A percentile compares a stretch with the other conserved stretches of the same genome.
These are phyloP conservation scores for Aureoboletus auriporus DNA, from an alignment of 768 basidiomycete species.

Conservation along the genomic window DNA sequence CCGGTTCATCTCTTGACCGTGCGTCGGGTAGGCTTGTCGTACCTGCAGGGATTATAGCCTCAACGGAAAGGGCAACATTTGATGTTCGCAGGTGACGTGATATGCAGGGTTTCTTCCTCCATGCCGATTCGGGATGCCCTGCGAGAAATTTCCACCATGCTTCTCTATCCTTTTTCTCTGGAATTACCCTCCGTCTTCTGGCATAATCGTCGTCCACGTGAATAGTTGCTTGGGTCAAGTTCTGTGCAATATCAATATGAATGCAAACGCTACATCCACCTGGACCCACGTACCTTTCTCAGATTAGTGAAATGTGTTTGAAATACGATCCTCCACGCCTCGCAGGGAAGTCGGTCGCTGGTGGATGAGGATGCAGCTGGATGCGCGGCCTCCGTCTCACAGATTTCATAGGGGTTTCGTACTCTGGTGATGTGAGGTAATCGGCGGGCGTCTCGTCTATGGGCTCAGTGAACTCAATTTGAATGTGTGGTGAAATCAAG, in stretches of 20 bases:
- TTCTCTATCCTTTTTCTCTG: slow-evolving; percentile 69
- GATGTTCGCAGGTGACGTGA: slow-evolving; percentile 33
- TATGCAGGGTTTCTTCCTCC: slow-evolving; percentile 35
- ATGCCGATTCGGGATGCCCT: slow-evolving; percentile 63
- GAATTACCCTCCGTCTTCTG: slow-evolving; percentile 40
- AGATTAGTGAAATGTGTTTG: slow-evolving; percentile 61
- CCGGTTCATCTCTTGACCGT: slow-evolving; percentile 3
- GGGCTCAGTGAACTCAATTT: slow-evolving; percentile 7
- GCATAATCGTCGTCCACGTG: slow-evolving; percentile 14
- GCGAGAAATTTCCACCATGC: slow-evolving; percentile 77
- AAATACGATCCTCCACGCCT: slow-evolving; percentile 62
- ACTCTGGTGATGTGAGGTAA: slow-evolving; percentile 65
- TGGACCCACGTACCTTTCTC: slow-evolving; percentile 39
- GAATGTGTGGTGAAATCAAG: background rate
- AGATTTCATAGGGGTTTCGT: slow-evolving; percentile 60
- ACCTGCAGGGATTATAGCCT: background rate
- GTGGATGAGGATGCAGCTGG: slow-evolving; percentile 18
- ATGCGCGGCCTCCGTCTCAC: slow-evolving; percentile 25
- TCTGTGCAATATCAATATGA: slow-evolving; percentile 40
- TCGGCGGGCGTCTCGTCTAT: slow-evolving; percentile 65
- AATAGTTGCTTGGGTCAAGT: slow-evolving; percentile 59
- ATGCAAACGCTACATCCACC: background rate
- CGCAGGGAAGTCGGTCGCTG: slow-evolving; percentile 47
- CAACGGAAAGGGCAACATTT: slow-evolving; percentile 25
- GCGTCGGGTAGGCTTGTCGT: background rate